Base-by-base conservation (phyloP, 768 basidiomycete genomes). In the Tylopilus plumbeoviolaceoides region DNA sequence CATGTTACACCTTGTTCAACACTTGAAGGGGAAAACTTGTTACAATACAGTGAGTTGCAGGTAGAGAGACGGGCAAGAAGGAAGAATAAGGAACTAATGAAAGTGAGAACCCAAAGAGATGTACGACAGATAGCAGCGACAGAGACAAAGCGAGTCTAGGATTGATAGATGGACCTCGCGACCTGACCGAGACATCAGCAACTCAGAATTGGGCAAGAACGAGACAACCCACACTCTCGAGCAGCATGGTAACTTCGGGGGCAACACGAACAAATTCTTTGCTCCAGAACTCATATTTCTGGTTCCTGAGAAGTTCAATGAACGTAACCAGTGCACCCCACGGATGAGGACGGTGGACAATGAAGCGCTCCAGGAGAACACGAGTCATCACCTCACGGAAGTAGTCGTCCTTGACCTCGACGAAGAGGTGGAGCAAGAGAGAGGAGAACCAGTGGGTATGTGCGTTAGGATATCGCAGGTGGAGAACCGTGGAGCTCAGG, bases 401-500 rank as follows among this genome's bases (percentile, higher is more conserved):
- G 41, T 79, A 80, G 51, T 89, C 88, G 55, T 83, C 82, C 63
- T 84, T 82, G 56, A 89, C 79, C 64, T 93, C 89, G 46, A 76
- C 63, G 75, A 98, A 98, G 41, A 95, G 81, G 67, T 93, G 83
- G 48, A 98, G 81, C 49, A 98, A 75, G 58, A 98, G 79, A 42
- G 86, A 89, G 68, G 88, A 91, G 79, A 95, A 98, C 93, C 95
- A 99, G 70, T 92, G 89, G 46, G 95, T 99, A 77, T 99, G 97
- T 10, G 95, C 91, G 64, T 95, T 97, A 30, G 97, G 95, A 78
- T 95, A 98, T 63, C 97, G 91, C 58, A 99, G 76, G 68, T 98
- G 95, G 61, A 94, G 81, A 41, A 92, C 89, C 69, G 95, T 86
- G n/a, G 95, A 85, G 61, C 85, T 91, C 60, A 98, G 74, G 59